These are phyloP conservation scores for Pythium coloratum DNA, from an alignment of 352 stramenopile species.

Conservation along the genomic window DNA sequence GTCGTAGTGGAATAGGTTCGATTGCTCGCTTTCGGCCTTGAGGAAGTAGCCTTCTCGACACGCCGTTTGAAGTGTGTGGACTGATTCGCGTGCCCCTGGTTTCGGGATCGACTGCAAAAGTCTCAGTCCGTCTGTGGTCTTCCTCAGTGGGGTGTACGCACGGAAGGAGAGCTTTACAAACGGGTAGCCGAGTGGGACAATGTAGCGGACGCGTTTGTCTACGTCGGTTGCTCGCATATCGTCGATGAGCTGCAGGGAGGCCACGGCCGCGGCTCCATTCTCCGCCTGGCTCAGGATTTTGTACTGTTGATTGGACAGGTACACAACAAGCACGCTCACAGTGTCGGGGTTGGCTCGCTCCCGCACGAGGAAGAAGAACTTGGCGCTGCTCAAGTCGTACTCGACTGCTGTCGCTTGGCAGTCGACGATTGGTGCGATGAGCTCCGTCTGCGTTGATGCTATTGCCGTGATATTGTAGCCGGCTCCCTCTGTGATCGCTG, in stretches of 20 bases:
- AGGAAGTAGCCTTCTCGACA: conserved; percentile 22
- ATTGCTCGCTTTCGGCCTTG: conserved; percentile 24
- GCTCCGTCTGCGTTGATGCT: background rate
- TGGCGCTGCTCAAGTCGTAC: conserved; percentile 2
- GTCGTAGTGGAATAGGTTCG: conserved; percentile 23
- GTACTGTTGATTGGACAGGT: conserved; percentile 23
- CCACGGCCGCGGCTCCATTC: conserved; percentile 15
- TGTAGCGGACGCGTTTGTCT: background rate
- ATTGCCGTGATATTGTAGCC: conserved; percentile 7
- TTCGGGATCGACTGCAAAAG: conserved; percentile 4
- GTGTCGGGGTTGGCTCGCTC: background rate
- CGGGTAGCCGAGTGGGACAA: conserved; percentile 20
- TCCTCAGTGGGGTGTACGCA: conserved; percentile 7
- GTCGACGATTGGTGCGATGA: conserved; percentile 21
- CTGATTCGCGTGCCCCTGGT: conserved; percentile 1
- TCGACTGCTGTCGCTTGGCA: background rate
- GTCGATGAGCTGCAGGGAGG: conserved; percentile 10
- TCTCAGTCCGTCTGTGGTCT: background rate
- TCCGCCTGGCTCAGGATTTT: conserved; percentile 1
- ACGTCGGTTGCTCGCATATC: conserved; percentile 18
- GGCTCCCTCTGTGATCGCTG: background rate
- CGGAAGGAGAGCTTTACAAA: conserved; percentile 13
- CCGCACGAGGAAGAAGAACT: conserved; percentile 15
- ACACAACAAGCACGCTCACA: conserved; percentile 15
- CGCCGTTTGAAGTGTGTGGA: conserved; percentile 13